These are phyloP conservation scores for Escovopsis sp. DNA, from an alignment of 2,329 filamentous ascomycete species.

Conservation along the genomic window DNA sequence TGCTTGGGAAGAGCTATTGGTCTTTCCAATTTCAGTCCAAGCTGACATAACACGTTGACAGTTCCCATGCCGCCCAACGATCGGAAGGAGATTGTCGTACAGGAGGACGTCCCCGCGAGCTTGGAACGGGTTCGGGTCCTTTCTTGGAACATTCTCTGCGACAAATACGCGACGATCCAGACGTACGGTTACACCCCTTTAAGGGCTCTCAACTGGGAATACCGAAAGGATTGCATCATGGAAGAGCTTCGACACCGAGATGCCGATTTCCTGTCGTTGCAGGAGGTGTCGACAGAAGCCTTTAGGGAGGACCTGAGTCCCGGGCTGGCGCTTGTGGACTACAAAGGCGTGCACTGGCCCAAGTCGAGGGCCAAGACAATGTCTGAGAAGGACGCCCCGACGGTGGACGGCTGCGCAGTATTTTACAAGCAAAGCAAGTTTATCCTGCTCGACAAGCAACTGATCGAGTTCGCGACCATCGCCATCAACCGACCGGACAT, in stretches of 20 bases:
- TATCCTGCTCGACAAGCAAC: constrained; percentile 81
- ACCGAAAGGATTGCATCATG: constrained; percentile 67
- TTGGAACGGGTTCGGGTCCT: constrained; percentile 68
- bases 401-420: constrained; percentile 91
- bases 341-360: constrained; percentile 88
- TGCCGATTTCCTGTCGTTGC: constrained; percentile 81
- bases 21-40: too few relatives aligned
- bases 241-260: constrained; percentile 65
- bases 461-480: constrained; percentile 81
- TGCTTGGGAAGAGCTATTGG: too few relatives aligned
- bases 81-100: constrained; percentile 66
- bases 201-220: constrained; percentile 71
- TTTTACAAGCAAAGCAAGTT: constrained; percentile 96
- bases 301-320: constrained; percentile 85
- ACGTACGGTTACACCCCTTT: constrained; percentile 86
- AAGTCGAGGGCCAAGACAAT: constrained; percentile 85
- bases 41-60: constrained; percentile 21
- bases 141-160: constrained; percentile 92
- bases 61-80: constrained; percentile 63
- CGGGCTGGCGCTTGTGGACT: constrained; percentile 72
- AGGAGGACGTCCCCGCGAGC: constrained; percentile 42
- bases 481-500: constrained; percentile 93
- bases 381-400: constrained; percentile 71
- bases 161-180: constrained; percentile 72
- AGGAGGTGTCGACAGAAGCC: constrained; percentile 84